A percentile compares a stretch with the other conserved stretches of the same genome.
Conservation (phyloP, 176 grass and related monocot species). For the Chloris gayana region DNA sequence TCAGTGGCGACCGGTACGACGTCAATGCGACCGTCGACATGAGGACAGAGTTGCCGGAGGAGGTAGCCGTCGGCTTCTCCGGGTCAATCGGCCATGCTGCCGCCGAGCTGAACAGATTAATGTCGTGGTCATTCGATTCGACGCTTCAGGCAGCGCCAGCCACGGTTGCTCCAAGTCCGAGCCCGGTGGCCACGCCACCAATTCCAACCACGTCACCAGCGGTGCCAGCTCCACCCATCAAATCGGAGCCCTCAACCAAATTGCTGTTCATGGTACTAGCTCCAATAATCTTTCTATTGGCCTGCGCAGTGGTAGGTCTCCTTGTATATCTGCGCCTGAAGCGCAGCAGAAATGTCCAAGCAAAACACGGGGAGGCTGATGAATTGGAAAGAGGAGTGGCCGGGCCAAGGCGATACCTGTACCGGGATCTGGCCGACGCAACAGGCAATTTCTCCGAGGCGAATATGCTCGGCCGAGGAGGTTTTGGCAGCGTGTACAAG, state of each 20-base stretch:
- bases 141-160: not conserved
- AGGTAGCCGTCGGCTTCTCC: constrained; percentile 42
- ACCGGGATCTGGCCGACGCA: constrained; percentile 3
- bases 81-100: not conserved
- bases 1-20: not conserved
- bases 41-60: constrained; percentile 16
- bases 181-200: not conserved
- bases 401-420: not conserved
- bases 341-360: not conserved
- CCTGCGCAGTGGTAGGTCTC: not conserved
- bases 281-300: not conserved
- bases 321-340: not conserved
- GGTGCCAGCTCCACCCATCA: too few relatives aligned
- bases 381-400: not conserved
- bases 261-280: not conserved
- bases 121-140: constrained; percentile 8
- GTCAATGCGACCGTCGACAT: constrained; percentile 9
- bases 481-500: not conserved
- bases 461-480: constrained; percentile 24
- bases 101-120: not conserved
- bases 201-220: too few relatives aligned
- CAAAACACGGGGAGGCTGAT: not conserved
- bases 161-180: not conserved
- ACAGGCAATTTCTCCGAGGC: not conserved
- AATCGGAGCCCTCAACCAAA: not conserved